phyloP scores from a whole-genome alignment of 371 early-diverging fungal genomes.

The Mortierella sp. region DNA sequence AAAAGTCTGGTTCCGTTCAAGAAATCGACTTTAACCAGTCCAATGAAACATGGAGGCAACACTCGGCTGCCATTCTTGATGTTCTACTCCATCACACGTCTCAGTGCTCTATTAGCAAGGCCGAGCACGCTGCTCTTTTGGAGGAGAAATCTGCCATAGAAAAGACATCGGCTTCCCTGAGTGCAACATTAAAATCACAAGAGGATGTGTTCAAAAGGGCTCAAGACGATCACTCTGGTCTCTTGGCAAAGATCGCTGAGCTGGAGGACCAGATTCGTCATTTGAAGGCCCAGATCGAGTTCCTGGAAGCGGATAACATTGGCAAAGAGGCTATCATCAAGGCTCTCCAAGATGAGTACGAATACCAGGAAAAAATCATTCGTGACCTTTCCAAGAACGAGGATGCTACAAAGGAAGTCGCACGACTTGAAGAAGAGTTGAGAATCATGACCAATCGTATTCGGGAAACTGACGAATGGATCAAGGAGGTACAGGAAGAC shows the following conservation, averaged over 20 bases:
- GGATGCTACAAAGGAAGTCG: slow-evolving; percentile 40
- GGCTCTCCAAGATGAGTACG: slow-evolving; percentile 50
- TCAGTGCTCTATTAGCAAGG: slow-evolving; percentile 34
- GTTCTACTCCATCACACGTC: slow-evolving; percentile 14
- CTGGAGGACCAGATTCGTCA: slow-evolving; percentile 47
- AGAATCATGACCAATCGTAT: slow-evolving; percentile 30
- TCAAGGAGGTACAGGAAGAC: slow-evolving; percentile 44
- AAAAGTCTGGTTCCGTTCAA: slow-evolving; percentile 15
- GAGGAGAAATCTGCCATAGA: slow-evolving; percentile 14
- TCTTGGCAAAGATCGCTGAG: slow-evolving; percentile 31
- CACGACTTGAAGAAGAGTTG: slow-evolving; percentile 37
- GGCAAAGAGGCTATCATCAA: slow-evolving; percentile 53
- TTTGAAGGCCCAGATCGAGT: slow-evolving; percentile 37
- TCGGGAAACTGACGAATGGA: slow-evolving; percentile 46
- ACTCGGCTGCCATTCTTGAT: slow-evolving; percentile 21
- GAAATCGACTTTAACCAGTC: background rate
- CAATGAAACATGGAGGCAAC: slow-evolving; percentile 20
- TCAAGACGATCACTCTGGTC: slow-evolving; percentile 14
- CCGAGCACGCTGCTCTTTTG: slow-evolving; percentile 24
- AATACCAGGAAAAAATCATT: slow-evolving; percentile 50
- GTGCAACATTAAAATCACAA: slow-evolving; percentile 8
- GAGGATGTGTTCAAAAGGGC: slow-evolving; percentile 16
- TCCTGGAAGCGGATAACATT: slow-evolving; percentile 51
- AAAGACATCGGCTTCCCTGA: slow-evolving; percentile 2
- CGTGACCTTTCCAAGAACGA: slow-evolving; percentile 49